Base-by-base conservation (phyloP, 2,329 filamentous ascomycete species). In the Phyllosticta citriasiana region DNA sequence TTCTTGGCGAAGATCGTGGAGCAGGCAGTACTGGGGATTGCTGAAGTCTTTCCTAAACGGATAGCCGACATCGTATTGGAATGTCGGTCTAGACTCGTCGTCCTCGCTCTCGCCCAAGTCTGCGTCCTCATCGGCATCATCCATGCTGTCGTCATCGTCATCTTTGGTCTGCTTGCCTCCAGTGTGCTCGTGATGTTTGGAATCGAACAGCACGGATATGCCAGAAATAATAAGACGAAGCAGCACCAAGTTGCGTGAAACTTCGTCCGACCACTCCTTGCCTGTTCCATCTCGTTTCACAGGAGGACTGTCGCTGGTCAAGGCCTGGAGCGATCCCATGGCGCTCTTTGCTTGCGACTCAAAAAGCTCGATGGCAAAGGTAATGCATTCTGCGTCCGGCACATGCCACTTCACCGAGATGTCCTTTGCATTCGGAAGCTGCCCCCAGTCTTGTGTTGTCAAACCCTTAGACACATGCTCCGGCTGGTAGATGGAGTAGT, bases 201-300 rank as follows among this genome's bases (percentile, higher is more conserved):
- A 86, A 69, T 97, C 91, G 70, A 99, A 97, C 10, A 99, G 80
- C 1, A 89, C 87, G 7, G 93, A 92, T 62, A 96, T 86, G 59
- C 94, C 94, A 2, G 93, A 95, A 26, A 96, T 85, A 53, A 96
- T 85, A n/a, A 99, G 81, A 30, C 93, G 83, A 14, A 99, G 80
- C 57, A 97, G 86, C 12, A 93, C 89, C 61, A 99, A 81, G 66
- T 96, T 91, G 60, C 94, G 82, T 1, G 91, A 93, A 27, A 97
- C 88, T 72, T 99, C 95, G 72, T 99, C 94, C 0, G 93, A 97
- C 94, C 94, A 99, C 68, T 97, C 93, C 74, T 97, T 99, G 67
- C 96, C 95, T 72, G 93, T 96, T 47, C 94, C 94, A 66, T 92
- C 93, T 61, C 93, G 84, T 73, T 91, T 95, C 59, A 97, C 87